A percentile compares a stretch with the other conserved stretches of the same genome.
These are phyloP conservation scores for Lactarius sanguifluus DNA, from an alignment of 768 basidiomycete species.

Conservation along the genomic window DNA sequence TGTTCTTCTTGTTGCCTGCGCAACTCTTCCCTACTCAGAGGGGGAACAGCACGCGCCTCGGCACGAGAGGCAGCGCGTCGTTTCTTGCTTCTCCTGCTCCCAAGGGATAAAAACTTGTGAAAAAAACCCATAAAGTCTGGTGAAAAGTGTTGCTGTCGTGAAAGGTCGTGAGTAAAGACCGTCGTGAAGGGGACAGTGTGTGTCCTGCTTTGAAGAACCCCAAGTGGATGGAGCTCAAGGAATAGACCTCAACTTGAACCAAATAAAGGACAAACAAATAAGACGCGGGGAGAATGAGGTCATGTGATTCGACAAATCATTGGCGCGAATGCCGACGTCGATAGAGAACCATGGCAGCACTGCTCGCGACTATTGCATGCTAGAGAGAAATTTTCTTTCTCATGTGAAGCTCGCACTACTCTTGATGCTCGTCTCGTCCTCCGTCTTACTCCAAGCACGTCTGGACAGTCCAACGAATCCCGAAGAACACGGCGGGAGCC, in stretches of 20 bases:
- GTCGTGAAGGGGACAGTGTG: neutral
- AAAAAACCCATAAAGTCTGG: slow-evolving; percentile 60
- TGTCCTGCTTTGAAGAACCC: neutral
- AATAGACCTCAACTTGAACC: slow-evolving; percentile 15
- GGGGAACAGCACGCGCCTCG: slow-evolving; percentile 11
- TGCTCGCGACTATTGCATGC: slow-evolving; percentile 77
- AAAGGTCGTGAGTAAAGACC: neutral
- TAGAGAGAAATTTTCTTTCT: slow-evolving; percentile 72
- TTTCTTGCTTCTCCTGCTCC: slow-evolving; percentile 61
- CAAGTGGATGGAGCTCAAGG: neutral
- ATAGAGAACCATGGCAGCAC: slow-evolving; percentile 39
- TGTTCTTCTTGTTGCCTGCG: slow-evolving; percentile 47
- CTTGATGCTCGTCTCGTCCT: slow-evolving; percentile 61
- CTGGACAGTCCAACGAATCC: slow-evolving; percentile 30
- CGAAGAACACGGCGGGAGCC: slow-evolving; percentile 29
- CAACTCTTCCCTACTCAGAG: slow-evolving; percentile 14
- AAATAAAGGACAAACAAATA: slow-evolving; percentile 21
- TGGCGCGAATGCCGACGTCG: slow-evolving; percentile 29
- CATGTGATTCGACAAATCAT: slow-evolving; percentile 10
- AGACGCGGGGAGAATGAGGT: slow-evolving; percentile 3
- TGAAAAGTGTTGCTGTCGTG: neutral
- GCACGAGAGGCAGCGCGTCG: slow-evolving; percentile 21
- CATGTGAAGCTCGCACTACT: slow-evolving; percentile 67
- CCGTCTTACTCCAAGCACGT: slow-evolving; percentile 59
- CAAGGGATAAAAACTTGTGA: slow-evolving; percentile 67